Evolutionary conservation across 2,329 filamentous ascomycete species (phyloP).

Genomic region (Cordyceps pruinosa): DNA sequence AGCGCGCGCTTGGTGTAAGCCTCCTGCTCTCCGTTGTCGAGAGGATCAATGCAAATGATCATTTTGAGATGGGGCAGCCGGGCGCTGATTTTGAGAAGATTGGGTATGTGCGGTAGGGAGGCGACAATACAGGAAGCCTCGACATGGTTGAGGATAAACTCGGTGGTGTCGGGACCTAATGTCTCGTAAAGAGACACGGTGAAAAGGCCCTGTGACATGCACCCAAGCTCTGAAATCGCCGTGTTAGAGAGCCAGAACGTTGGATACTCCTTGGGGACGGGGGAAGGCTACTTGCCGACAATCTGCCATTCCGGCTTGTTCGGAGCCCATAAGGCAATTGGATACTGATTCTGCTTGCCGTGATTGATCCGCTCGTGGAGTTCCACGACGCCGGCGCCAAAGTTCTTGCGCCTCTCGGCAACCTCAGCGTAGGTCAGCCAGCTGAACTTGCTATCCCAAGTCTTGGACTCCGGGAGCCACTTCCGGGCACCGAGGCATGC

Average conservation of each 20-base stretch:
- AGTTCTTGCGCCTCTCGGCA: slow-evolving; percentile 64
- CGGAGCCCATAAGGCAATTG: slow-evolving; percentile 77
- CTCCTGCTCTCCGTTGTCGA: slow-evolving; percentile 70
- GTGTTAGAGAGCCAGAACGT: neutral
- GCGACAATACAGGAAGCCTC: slow-evolving; percentile 68
- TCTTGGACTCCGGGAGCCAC: slow-evolving; percentile 64
- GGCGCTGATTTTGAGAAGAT: slow-evolving; percentile 71
- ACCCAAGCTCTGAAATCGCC: slow-evolving; percentile 61
- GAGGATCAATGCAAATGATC: slow-evolving; percentile 77
- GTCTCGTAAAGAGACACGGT: slow-evolving; percentile 96
- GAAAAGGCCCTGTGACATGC: slow-evolving; percentile 79
- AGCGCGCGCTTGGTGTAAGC: slow-evolving; percentile 75
- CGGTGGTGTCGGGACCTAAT: slow-evolving; percentile 80
- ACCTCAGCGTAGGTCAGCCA: slow-evolving; percentile 74
- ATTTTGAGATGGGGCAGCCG: slow-evolving; percentile 74
- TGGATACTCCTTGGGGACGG: slow-evolving; percentile 38
- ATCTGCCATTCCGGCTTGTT: slow-evolving; percentile 89
- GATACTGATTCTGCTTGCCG: slow-evolving; percentile 53
- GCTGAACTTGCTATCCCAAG: slow-evolving; percentile 60
- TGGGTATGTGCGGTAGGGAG: slow-evolving; percentile 73
- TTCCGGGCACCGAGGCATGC: slow-evolving; percentile 68
- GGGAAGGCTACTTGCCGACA: slow-evolving; percentile 38
- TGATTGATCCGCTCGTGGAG: slow-evolving; percentile 64
- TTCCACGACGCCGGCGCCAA: slow-evolving; percentile 72
- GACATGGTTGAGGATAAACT: slow-evolving; percentile 94